These are phyloP conservation scores for Xylariaceae sp. DNA, from an alignment of 2,329 filamentous ascomycete genomes.

Conservation along the genomic window DNA sequence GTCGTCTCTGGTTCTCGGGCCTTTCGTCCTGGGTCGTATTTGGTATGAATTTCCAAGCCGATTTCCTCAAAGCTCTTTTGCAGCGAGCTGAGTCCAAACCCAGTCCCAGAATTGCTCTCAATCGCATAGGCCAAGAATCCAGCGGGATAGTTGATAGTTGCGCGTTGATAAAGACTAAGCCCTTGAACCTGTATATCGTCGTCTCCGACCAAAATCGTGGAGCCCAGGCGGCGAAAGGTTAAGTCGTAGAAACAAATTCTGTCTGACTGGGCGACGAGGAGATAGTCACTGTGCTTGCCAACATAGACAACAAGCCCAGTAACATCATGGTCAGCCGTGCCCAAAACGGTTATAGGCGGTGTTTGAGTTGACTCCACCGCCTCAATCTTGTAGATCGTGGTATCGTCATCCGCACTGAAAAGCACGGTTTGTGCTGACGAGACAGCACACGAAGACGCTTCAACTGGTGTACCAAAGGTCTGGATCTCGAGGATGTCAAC, in stretches of 20 bases:
- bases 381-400: constrained; percentile 34
- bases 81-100: constrained; percentile 37
- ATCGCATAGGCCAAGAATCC: constrained; percentile 38
- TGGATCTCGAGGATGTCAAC: constrained; percentile 39
- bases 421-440: constrained; percentile 35
- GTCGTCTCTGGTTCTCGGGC: constrained; percentile 23
- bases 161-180: constrained; percentile 36
- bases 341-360: constrained; percentile 33
- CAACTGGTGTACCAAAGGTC: constrained; percentile 37
- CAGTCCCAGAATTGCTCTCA: constrained; percentile 35
- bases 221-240: constrained; percentile 33
- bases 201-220: constrained; percentile 32
- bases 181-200: constrained; percentile 40
- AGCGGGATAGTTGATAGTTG: constrained; percentile 31
- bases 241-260: constrained; percentile 36
- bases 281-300: constrained; percentile 32
- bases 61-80: constrained; percentile 30
- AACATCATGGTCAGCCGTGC: constrained; percentile 34
- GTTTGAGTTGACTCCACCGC: constrained; percentile 34
- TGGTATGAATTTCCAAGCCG: constrained; percentile 32
- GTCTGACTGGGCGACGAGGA: constrained; percentile 37
- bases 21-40: constrained; percentile 33
- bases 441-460: constrained; percentile 39
- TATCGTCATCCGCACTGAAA: constrained; percentile 36
- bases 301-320: constrained; percentile 39